These are phyloP conservation scores for Blumeria hordei DNA, from an alignment of 2,329 filamentous ascomycete species.

Conservation along the genomic window DNA sequence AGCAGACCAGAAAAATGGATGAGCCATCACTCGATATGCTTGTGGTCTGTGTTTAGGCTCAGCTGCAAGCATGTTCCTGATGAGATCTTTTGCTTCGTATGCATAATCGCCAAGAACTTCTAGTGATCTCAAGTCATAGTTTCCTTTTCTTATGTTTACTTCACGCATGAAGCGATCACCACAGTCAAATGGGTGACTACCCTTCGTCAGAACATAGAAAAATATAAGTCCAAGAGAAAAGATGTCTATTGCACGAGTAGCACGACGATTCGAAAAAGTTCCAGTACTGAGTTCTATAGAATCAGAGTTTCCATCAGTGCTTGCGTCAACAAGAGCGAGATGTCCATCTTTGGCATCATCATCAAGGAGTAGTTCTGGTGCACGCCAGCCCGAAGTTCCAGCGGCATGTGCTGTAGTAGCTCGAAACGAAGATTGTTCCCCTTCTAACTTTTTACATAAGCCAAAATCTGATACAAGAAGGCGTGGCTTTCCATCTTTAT, in stretches of 20 bases:
- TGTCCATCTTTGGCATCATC: conserved; percentile 34
- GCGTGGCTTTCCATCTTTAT: conserved; percentile 45
- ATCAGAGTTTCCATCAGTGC: conserved; percentile 35
- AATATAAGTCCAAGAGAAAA: conserved; percentile 96
- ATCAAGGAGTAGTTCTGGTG: conserved; percentile 72
- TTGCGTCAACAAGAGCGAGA: conserved; percentile 22
- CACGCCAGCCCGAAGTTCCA: conserved; percentile 89
- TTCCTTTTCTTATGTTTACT: conserved; percentile 86
- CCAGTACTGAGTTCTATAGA: conserved; percentile 32
- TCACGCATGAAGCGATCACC: conserved; percentile 89
- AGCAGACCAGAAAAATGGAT: conserved; percentile 89
- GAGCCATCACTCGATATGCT: conserved; percentile 59
- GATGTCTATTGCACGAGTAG: conserved; percentile 89
- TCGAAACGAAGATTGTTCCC: conserved; percentile 80
- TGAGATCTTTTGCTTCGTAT: conserved; percentile 68
- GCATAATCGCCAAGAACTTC: conserved; percentile 61
- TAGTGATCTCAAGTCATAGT: conserved; percentile 45
- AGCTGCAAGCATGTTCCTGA: conserved; percentile 48
- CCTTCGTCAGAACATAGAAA: conserved; percentile 91
- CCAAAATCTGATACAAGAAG: conserved; percentile 94
- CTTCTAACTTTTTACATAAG: conserved; percentile 88
- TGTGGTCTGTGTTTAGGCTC: conserved; percentile 37
- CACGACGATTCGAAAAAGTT: conserved; percentile 39
- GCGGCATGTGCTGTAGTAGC: conserved; percentile 84
- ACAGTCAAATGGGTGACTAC: conserved; percentile 79